Evolutionary conservation across 352 stramenopile species (phyloP).

Genomic region (Pythium guiyangense): DNA sequence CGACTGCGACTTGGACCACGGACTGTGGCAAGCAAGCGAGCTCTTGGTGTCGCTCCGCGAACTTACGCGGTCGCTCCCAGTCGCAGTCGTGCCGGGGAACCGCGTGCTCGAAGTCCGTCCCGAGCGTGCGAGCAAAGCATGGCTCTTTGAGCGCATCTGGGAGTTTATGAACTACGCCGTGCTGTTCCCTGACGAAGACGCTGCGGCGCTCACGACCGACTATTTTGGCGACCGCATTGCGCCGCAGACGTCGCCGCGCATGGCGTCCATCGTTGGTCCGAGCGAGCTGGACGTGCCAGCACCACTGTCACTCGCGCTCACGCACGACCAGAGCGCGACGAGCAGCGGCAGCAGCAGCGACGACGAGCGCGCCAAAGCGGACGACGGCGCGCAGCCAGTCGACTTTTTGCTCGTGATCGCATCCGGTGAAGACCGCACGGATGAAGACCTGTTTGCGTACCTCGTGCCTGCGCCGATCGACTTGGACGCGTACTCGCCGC

Average conservation of each 20-base stretch:
- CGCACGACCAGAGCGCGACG: neutral
- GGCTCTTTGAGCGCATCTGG: conserved; percentile 78
- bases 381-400: conserved; percentile 24
- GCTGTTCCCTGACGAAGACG: conserved; percentile 57
- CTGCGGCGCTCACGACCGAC: conserved; percentile 36
- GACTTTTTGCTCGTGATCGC: conserved; percentile 86
- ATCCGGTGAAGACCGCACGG: conserved; percentile 73
- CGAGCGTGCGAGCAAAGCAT: conserved; percentile 79
- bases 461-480: conserved; percentile 79
- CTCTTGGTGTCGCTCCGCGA: conserved; percentile 75
- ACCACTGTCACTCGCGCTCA: conserved; percentile 1
- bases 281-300: neutral
- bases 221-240: conserved; percentile 69
- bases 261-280: conserved; percentile 14
- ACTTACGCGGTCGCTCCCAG: conserved; percentile 63
- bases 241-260: conserved; percentile 35
- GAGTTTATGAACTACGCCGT: conserved; percentile 78
- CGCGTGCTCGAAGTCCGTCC: conserved; percentile 71
- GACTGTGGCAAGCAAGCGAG: conserved; percentile 88
- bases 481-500: conserved; percentile 69
- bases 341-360: conserved; percentile 8
- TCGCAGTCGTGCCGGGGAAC: conserved; percentile 70
- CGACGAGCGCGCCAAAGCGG: conserved; percentile 3
- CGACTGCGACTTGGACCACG: conserved; percentile 85
- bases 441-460: conserved; percentile 81